Evolutionary conservation across 306 rosid species (phyloP).

Genomic region (Rubus idaeus): DNA sequence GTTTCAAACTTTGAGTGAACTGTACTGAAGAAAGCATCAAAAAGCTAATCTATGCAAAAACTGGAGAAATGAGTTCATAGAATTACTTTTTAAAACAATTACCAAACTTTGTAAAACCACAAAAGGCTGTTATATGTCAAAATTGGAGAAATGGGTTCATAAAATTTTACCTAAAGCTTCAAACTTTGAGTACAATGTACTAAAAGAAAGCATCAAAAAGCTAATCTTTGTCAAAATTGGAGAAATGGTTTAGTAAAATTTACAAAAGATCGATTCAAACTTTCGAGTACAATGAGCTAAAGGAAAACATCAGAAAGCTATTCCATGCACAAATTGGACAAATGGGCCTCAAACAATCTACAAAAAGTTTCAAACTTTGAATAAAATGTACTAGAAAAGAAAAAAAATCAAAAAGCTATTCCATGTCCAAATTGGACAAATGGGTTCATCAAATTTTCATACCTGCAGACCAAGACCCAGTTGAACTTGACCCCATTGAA

Average conservation of each 20-base stretch:
- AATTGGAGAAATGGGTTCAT: not conserved
- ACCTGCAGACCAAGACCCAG: constrained; percentile 46
- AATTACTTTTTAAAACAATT: not conserved
- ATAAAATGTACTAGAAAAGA: not conserved
- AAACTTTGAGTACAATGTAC: not conserved
- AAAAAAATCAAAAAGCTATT: not conserved
- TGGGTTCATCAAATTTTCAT: not conserved
- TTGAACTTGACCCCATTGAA: constrained; percentile 48
- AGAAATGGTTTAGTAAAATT: not conserved
- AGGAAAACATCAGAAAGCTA: not conserved
- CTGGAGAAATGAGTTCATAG: not conserved
- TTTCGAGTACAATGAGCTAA: not conserved
- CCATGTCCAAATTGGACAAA: not conserved
- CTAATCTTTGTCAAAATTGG: not conserved
- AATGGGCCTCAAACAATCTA: not conserved
- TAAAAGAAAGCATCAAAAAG: not conserved
- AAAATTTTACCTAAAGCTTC: too few relatives aligned
- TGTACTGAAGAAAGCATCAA: not conserved
- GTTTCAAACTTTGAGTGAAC: not conserved
- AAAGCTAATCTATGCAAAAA: not conserved
- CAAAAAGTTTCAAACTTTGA: not conserved
- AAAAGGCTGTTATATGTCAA: not conserved
- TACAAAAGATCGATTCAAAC: not conserved
- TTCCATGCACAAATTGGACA: not conserved
- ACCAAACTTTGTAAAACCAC: not conserved